A percentile compares a stretch with the other conserved stretches of the same genome.
Conservation (phyloP, 441 rosid genomes). For the Mallotus japonicus region DNA sequence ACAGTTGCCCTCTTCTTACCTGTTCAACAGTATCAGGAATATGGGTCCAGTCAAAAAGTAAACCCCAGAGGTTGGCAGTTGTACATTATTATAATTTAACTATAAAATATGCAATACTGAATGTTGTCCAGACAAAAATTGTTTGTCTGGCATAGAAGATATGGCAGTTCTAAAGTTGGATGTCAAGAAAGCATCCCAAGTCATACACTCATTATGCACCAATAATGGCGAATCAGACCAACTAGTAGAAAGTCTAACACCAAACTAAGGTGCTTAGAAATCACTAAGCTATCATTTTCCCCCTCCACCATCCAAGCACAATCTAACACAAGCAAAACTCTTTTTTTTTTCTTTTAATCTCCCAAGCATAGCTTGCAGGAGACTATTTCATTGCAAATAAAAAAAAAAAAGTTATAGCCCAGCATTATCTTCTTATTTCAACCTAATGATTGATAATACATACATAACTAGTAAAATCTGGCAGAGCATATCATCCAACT, state of each 20-base stretch:
- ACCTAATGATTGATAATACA: neutral
- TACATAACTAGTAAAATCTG: neutral
- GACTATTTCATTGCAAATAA: neutral
- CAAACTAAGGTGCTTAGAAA: neutral
- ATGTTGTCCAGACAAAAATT: slow-evolving; percentile 3
- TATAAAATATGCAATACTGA: neutral
- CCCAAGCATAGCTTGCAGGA: neutral
- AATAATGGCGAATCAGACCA: neutral
- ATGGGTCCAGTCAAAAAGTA: neutral
- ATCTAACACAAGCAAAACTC: neutral
- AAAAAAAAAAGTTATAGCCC: neutral
- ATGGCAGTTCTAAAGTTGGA: neutral
- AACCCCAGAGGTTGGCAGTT: neutral
- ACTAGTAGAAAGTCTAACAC: neutral
- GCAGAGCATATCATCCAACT: neutral
- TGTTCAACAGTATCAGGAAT: slow-evolving; percentile 31
- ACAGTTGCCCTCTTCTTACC: slow-evolving; percentile 81
- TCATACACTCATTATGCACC: neutral
- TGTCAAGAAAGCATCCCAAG: neutral
- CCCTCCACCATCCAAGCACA: neutral
- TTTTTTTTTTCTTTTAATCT: neutral
- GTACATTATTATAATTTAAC: neutral
- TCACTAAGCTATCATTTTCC: neutral
- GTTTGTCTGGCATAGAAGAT: neutral
- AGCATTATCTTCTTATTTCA: neutral